Evolutionary conservation across 2,329 filamentous ascomycete genomes (phyloP), one percentile per base, ranked within the genome.

Genomic region (Penicillium sclerotiorum): DNA sequence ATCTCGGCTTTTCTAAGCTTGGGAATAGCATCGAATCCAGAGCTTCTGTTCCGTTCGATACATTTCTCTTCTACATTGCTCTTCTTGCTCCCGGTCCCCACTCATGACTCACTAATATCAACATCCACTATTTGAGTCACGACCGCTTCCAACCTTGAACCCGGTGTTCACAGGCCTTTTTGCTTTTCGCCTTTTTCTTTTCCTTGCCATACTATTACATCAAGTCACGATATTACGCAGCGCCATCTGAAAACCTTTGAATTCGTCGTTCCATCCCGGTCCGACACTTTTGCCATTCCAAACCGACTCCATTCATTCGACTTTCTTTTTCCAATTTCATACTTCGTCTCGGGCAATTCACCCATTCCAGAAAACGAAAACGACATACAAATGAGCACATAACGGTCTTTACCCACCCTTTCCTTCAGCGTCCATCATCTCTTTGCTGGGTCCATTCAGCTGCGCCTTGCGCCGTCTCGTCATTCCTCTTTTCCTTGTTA

Each of bases 211-310:
- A 36, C 33, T 36, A 9, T 36, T 57, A 15, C 23, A 35, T 48
- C 61, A 30, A 48, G 53, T 72, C 62, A 72, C 69, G 69, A 72
- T 70, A 60, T 71, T 60, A 72, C 69, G 69, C 67, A 72, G 69
- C 69, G 69, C 59, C 67, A 52, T 56, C 53, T 60, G 54, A 45
- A 58, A 49, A 55, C 37, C 38, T 42, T 50, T 32, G 43, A 18
- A 28, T 49, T 50, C 52, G 49, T 54, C 42, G 40, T n/a, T 51
- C 52, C 53, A 25, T 21, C 39, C 48, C 13, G 13, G 37, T 45
- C 21, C 48, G 50, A 45, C 52, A 43, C 53, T 53, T 56, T 61
- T 57, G 5, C 22, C 23, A 13, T 5, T 39, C 22, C 11, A 43
- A 58, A 56, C 55, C 51, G 50, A 58, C 30, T 33, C 9, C 53